Evolutionary conservation across 2,329 filamentous ascomycete species (phyloP).

Genomic region (Penicillium sp.): DNA sequence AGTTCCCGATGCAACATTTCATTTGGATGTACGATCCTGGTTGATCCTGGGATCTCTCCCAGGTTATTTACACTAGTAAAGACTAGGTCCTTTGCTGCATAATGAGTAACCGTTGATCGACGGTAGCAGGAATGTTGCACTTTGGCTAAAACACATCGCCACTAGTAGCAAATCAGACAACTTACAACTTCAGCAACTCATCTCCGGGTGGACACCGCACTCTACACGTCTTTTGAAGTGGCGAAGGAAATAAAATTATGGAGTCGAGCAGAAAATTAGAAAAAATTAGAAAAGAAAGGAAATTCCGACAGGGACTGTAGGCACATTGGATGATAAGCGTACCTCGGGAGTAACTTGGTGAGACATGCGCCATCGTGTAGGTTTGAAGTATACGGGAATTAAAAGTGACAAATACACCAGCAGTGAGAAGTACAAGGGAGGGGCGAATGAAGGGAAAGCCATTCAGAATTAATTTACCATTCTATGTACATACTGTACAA

Average conservation of each 20-base stretch:
- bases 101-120: constrained; percentile 6
- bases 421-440: no score
- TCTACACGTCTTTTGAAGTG: background rate
- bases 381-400: constrained; percentile 6
- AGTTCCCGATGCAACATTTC: constrained; percentile 7
- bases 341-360: background rate
- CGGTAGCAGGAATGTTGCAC: constrained; percentile 7
- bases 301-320: background rate
- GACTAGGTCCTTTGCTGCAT: constrained; percentile 2
- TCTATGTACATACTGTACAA: no score
- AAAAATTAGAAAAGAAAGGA: no score
- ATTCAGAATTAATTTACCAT: no score
- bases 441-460: background rate
- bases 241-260: background rate
- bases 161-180: constrained; percentile 4
- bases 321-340: no score
- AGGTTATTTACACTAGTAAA: background rate
- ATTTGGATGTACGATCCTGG: background rate
- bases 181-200: background rate
- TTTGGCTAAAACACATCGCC: constrained; percentile 1
- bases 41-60: constrained; percentile 4
- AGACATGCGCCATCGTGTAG: constrained; percentile 5
- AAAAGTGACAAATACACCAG: background rate
- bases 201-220: background rate
- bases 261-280: no score